These are phyloP conservation scores for Wickerhamiella sergipiensis DNA, from an alignment of 805 yeast species.

Conservation along the genomic window DNA sequence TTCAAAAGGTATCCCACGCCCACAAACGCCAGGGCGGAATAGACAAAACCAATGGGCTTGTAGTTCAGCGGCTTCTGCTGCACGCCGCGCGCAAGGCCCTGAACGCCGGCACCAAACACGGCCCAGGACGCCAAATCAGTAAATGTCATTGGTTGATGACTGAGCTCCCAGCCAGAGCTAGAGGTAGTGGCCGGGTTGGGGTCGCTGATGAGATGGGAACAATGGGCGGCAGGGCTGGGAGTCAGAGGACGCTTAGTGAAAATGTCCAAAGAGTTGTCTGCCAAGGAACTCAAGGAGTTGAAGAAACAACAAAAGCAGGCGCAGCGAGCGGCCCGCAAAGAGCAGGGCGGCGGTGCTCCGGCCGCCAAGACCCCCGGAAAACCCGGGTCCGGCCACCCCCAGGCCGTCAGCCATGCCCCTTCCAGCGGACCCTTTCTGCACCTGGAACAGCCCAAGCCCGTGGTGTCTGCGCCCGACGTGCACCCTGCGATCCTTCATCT, in stretches of 20 bases:
- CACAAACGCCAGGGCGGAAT: constrained; percentile 22
- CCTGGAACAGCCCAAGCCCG: constrained; percentile 23
- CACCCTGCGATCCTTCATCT: constrained; percentile 77
- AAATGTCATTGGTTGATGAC: constrained; percentile 9
- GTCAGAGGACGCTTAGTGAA: too few species aligned
- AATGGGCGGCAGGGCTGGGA: too few species aligned
- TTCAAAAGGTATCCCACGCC: constrained; percentile 23
- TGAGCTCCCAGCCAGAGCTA: background rate
- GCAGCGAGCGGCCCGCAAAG: constrained; percentile 78
- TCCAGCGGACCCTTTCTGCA: constrained; percentile 32
- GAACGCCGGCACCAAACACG: constrained; percentile 16
- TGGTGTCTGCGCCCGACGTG: constrained; percentile 47
- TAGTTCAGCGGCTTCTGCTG: constrained; percentile 24
- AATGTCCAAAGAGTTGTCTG: constrained; percentile 30
- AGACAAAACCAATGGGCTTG: constrained; percentile 23
- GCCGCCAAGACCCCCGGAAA: constrained; percentile 22
- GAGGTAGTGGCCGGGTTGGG: too few species aligned
- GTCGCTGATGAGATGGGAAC: too few species aligned
- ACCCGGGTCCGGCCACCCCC: background rate
- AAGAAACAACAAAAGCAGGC: constrained; percentile 87
- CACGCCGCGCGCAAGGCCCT: constrained; percentile 24
- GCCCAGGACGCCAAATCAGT: constrained; percentile 19
- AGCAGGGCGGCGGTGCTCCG: constrained; percentile 33
- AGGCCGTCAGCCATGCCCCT: constrained; percentile 27
- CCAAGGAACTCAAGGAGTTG: constrained; percentile 75